Conservation (phyloP, 495 filamentous ascomycete species). For the Platismatia glauca region DNA sequence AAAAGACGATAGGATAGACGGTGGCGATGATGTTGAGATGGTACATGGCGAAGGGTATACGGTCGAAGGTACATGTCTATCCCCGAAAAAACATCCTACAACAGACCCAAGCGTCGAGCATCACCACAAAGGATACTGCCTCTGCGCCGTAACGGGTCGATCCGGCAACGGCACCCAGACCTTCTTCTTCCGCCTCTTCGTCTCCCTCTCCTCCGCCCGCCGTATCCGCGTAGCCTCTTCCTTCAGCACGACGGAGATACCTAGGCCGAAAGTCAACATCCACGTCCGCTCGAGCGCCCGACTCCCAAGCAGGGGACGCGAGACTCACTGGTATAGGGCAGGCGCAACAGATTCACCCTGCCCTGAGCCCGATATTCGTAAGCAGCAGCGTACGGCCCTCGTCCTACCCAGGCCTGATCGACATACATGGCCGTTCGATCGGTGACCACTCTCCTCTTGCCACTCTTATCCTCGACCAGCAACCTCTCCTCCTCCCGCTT, state of each 20-base stretch:
- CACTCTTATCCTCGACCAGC: slow-evolving; percentile 39
- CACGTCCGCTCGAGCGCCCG: neutral
- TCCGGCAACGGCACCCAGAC: slow-evolving; percentile 84
- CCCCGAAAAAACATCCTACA: neutral
- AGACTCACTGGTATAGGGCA: slow-evolving; percentile 63
- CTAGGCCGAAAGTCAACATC: slow-evolving; percentile 30
- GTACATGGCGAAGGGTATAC: neutral
- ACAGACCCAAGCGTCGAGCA: neutral
- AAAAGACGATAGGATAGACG: no score
- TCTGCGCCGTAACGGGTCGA: slow-evolving; percentile 64
- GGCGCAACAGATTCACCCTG: slow-evolving; percentile 47
- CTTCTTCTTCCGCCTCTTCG: slow-evolving; percentile 55
- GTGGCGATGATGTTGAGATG: no score
- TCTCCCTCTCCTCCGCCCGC: slow-evolving; percentile 63
- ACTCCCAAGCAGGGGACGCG: neutral
- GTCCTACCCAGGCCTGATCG: slow-evolving; percentile 83
- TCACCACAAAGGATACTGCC: slow-evolving; percentile 86
- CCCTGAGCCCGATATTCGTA: slow-evolving; percentile 63
- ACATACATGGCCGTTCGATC: slow-evolving; percentile 76
- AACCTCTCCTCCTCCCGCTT: slow-evolving; percentile 33
- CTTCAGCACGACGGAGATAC: slow-evolving; percentile 76
- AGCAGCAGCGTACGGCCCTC: slow-evolving; percentile 49
- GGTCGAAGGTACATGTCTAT: neutral
- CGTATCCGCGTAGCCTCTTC: slow-evolving; percentile 84
- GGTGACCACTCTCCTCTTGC: slow-evolving; percentile 50